Evolutionary conservation across 1,139 yeast species (phyloP).

Genomic region (Geotrichum fermentans): DNA sequence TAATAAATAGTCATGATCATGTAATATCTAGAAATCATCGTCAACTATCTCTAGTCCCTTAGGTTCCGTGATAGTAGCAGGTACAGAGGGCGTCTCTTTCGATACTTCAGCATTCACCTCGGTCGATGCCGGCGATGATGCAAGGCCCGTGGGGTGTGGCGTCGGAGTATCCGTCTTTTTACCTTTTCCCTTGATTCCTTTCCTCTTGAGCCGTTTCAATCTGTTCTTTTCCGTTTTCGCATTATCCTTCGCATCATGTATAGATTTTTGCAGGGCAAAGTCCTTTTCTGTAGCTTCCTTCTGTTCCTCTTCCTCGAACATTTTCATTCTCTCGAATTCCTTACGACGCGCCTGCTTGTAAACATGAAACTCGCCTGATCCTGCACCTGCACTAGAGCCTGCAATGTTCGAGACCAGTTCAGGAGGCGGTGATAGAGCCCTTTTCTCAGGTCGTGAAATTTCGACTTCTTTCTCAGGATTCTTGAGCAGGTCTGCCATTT

Average conservation of each 20-base stretch:
- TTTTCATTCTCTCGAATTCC: slow-evolving; percentile 32
- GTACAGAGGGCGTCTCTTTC: not conserved
- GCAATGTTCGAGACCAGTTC: slow-evolving; percentile 27
- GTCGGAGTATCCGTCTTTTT: not conserved
- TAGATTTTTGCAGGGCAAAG: slow-evolving; percentile 28
- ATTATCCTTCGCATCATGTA: slow-evolving; percentile 26
- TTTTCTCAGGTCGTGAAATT: slow-evolving; percentile 18
- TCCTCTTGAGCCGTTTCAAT: slow-evolving; percentile 28
- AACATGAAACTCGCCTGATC: slow-evolving; percentile 40
- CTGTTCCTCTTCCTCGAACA: slow-evolving; percentile 29
- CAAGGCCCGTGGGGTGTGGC: not conserved
- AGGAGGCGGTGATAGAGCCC: slow-evolving; percentile 25
- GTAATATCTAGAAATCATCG: slow-evolving; percentile 12
- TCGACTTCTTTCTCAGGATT: slow-evolving; percentile 25
- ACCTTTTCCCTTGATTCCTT: slow-evolving; percentile 20
- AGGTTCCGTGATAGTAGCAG: slow-evolving; percentile 6
- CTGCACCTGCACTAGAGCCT: slow-evolving; percentile 40
- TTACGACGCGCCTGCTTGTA: slow-evolving; percentile 37
- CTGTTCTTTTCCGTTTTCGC: slow-evolving; percentile 34
- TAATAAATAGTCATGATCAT: slow-evolving; percentile 1
- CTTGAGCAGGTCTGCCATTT: slow-evolving; percentile 25
- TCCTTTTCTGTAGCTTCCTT: slow-evolving; percentile 27
- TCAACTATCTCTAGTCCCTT: slow-evolving; percentile 17
- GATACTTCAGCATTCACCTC: too few species aligned
- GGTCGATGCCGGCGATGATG: too few species aligned